These are phyloP conservation scores for Rhizoclosmatium globosum DNA, from an alignment of 192 early-diverging fungal genomes.

Conservation along the genomic window DNA sequence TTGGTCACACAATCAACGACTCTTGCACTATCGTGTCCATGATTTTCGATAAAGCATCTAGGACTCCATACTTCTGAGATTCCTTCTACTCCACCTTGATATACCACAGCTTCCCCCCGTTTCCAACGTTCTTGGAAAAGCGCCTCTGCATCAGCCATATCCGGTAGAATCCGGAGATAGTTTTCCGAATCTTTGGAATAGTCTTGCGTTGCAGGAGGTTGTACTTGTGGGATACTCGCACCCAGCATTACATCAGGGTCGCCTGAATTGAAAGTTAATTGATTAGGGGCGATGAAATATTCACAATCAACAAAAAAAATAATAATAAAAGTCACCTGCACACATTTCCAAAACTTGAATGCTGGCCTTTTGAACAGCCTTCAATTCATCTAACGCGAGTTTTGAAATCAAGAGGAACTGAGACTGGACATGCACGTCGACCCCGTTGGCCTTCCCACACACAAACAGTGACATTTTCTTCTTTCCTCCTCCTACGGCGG, in stretches of 20 bases:
- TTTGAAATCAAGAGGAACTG: not conserved
- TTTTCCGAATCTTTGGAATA: not conserved
- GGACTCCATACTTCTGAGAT: slow-evolving; percentile 44
- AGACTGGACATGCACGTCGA: not conserved
- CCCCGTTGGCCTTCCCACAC: too few relatives aligned
- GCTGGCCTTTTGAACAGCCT: not conserved
- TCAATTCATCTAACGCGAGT: not conserved
- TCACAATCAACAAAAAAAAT: not conserved
- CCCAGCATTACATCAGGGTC: not conserved
- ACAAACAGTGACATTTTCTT: too few relatives aligned
- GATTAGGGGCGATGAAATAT: not conserved
- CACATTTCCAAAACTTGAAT: not conserved
- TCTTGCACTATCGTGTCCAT: slow-evolving; percentile 53
- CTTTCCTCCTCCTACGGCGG: not conserved
- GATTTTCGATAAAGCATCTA: slow-evolving; percentile 41
- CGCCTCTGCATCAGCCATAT: not conserved
- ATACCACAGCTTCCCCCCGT: slow-evolving; percentile 40
- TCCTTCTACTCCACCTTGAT: slow-evolving; percentile 24
- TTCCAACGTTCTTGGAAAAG: slow-evolving; percentile 46
- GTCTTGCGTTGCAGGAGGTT: not conserved
- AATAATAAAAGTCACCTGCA: not conserved
- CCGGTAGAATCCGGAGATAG: slow-evolving; percentile 1
- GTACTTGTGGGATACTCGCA: not conserved
- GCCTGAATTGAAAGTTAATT: not conserved
- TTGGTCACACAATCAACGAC: slow-evolving; percentile 61